phyloP scores from a whole-genome alignment of 1,284 basidiomycete genomes.

The Austroboletus rostrupii region DNA sequence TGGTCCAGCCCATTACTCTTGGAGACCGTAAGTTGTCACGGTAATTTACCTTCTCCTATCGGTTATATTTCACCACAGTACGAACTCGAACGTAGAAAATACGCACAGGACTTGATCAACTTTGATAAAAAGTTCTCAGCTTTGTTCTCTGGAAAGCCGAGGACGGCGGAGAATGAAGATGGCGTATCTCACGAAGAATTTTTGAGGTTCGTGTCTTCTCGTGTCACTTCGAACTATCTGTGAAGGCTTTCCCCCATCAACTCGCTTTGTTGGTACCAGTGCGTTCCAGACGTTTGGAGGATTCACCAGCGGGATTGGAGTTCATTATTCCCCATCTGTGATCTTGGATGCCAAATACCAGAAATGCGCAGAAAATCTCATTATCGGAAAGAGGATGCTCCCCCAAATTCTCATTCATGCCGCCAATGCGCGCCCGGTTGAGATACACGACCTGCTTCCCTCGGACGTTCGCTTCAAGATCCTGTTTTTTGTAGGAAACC shows the following conservation, averaged over 20 bases:
- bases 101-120: slow-evolving; percentile 73
- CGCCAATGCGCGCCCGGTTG: background rate
- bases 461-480: background rate
- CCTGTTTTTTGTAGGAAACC: background rate
- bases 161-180: slow-evolving; percentile 49
- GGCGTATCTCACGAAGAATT: slow-evolving; percentile 17
- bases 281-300: background rate
- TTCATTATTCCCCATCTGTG: background rate
- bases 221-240: too few species aligned
- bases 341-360: background rate
- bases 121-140: slow-evolving; percentile 75
- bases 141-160: slow-evolving; percentile 64
- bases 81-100: slow-evolving; percentile 65
- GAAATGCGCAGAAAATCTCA: background rate
- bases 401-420: background rate
- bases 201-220: background rate
- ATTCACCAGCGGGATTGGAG: background rate
- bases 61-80: slow-evolving; percentile 35
- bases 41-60: too few species aligned
- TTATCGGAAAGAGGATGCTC: background rate
- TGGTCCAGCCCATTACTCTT: slow-evolving; percentile 53
- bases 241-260: too few species aligned
- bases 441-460: background rate
- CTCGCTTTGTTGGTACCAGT: background rate
- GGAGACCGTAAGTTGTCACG: slow-evolving; percentile 51